phyloP scores from a whole-genome alignment of 257 asterid genomes.

The Solanum paucissectum region DNA sequence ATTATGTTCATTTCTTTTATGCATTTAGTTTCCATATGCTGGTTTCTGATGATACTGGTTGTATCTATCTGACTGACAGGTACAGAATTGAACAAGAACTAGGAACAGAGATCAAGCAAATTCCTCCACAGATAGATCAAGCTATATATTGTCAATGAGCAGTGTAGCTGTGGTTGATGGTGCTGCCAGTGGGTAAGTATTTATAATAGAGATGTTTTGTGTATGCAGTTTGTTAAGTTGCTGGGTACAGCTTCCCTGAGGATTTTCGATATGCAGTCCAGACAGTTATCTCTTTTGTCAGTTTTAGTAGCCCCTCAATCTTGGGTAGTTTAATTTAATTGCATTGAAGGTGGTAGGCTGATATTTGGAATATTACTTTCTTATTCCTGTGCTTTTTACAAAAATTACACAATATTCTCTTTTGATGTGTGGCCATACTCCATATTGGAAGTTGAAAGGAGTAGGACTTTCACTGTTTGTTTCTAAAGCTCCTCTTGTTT shows the following conservation, averaged over 20 bases:
- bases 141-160: neutral
- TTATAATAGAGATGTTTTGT: neutral
- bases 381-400: neutral
- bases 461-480: neutral
- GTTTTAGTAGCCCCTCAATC: neutral
- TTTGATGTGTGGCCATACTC: neutral
- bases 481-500: neutral
- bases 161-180: neutral
- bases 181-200: neutral
- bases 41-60: neutral
- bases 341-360: neutral
- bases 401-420: neutral
- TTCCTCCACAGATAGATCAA: neutral
- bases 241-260: neutral
- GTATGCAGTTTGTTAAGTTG: neutral
- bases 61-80: neutral
- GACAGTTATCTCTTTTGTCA: neutral
- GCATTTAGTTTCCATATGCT: neutral
- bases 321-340: too few species aligned
- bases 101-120: neutral
- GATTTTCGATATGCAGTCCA: neutral
- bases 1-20: neutral
- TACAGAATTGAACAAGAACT: neutral
- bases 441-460: neutral
- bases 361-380: neutral